Evolutionary conservation across 371 early-diverging fungal species (phyloP).

Genomic region (Batrachochytrium dendrobatidis): DNA sequence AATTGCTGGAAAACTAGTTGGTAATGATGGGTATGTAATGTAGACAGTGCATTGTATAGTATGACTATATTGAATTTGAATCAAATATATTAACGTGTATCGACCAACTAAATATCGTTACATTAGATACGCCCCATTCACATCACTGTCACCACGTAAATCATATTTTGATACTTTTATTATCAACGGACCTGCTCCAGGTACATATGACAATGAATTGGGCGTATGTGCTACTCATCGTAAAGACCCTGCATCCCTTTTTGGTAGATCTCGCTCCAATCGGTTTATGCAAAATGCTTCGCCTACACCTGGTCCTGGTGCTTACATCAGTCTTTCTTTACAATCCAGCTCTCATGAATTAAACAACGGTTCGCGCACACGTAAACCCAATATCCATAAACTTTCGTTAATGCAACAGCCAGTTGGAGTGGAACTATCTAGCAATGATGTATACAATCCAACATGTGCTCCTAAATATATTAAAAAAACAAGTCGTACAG

Average conservation of each 20-base stretch:
- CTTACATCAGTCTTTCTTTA: constrained; percentile 24
- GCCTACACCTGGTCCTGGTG: constrained; percentile 33
- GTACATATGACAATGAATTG: constrained; percentile 22
- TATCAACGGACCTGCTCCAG: constrained; percentile 32
- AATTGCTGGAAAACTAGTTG: constrained; percentile 31
- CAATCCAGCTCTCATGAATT: constrained; percentile 8
- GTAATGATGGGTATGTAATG: constrained; percentile 24
- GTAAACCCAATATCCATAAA: background rate
- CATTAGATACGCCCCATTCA: constrained; percentile 39
- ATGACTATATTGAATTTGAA: background rate
- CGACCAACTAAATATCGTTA: background rate
- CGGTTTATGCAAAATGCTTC: constrained; percentile 23
- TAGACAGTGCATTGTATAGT: background rate
- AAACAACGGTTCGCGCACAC: constrained; percentile 3
- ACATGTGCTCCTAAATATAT: too few relatives aligned
- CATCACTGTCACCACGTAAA: constrained; percentile 36
- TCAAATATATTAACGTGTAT: too few relatives aligned
- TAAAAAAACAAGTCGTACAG: too few relatives aligned
- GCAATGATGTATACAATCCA: too few relatives aligned
- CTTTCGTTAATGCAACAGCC: background rate
- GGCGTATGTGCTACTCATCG: constrained; percentile 19
- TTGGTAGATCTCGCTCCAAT: constrained; percentile 31
- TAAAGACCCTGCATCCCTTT: constrained; percentile 27
- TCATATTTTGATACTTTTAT: constrained; percentile 30
- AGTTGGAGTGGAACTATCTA: background rate